Percentiles rank a stretch among this genome's conserved stretches.
Conservation (phyloP, 2,329 filamentous ascomycete genomes). For the Hypomyces perniciosus region DNA sequence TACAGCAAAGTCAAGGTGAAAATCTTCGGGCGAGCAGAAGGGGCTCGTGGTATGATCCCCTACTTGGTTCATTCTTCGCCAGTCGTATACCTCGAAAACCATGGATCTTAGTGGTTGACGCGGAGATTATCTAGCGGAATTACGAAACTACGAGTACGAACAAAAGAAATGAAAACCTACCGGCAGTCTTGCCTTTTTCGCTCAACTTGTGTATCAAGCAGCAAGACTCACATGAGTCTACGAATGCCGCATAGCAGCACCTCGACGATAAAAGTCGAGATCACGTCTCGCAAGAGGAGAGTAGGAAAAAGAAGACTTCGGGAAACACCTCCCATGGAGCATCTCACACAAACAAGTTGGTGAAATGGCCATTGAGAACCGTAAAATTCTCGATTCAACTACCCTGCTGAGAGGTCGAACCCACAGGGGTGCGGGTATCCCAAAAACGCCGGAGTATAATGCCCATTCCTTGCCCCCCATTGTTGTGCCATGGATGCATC, state of each 20-base stretch:
- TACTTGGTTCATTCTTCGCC: conserved; percentile 68
- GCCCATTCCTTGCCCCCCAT: conserved; percentile 26
- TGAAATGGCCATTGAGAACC: conserved; percentile 69
- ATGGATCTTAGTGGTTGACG: conserved; percentile 62
- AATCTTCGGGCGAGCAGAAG: conserved; percentile 75
- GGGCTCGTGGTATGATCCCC: conserved; percentile 44
- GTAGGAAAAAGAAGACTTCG: conserved; percentile 42
- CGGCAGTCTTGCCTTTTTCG: conserved; percentile 1
- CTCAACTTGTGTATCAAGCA: neutral
- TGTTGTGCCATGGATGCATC: conserved; percentile 16
- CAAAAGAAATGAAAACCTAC: conserved; percentile 1
- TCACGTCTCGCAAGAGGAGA: conserved; percentile 11
- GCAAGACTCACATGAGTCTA: neutral
- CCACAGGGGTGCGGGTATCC: conserved; percentile 24
- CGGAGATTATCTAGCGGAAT: conserved; percentile 81
- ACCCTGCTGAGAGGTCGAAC: conserved; percentile 32
- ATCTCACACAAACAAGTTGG: conserved; percentile 53
- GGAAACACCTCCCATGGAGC: conserved; percentile 71
- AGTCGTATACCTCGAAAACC: conserved; percentile 91
- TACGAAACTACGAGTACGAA: conserved; percentile 16
- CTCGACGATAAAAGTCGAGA: conserved; percentile 5
- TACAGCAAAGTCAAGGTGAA: conserved; percentile 52
- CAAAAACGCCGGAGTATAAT: conserved; percentile 35
- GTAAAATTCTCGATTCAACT: conserved; percentile 39
- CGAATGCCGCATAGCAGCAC: conserved; percentile 5